phyloP scores from a whole-genome alignment of 306 rosid genomes.

The Vigna mungo region DNA sequence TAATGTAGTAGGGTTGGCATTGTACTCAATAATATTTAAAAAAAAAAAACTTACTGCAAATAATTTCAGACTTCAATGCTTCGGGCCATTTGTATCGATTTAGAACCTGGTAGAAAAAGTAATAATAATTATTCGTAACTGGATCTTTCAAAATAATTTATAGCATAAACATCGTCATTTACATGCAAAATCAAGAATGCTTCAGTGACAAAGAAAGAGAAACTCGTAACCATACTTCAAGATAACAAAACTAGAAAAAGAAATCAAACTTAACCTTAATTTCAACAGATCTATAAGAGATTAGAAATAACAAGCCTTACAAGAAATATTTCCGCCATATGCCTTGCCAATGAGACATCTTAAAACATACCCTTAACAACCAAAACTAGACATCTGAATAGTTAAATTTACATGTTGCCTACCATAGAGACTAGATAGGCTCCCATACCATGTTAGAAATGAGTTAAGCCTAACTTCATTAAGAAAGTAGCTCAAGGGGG shows the following conservation, averaged over 20 bases:
- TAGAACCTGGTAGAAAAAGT: slow-evolving; percentile 58
- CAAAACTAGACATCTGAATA: not conserved
- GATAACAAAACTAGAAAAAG: slow-evolving; percentile 28
- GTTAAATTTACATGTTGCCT: not conserved
- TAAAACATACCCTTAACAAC: not conserved
- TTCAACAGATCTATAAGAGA: slow-evolving; percentile 27
- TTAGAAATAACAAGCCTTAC: not conserved
- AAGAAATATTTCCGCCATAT: not conserved
- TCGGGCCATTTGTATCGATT: slow-evolving; percentile 84
- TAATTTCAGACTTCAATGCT: slow-evolving; percentile 69
- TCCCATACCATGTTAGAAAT: not conserved
- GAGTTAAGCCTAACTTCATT: not conserved
- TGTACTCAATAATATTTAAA: slow-evolving; percentile 8
- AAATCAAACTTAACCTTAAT: slow-evolving; percentile 31
- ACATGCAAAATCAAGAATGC: slow-evolving; percentile 13
- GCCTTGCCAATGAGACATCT: not conserved
- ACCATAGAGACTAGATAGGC: not conserved
- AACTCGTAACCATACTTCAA: slow-evolving; percentile 12
- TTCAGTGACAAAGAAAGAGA: slow-evolving; percentile 16
- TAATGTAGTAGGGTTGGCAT: slow-evolving; percentile 13
- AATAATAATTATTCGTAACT: slow-evolving; percentile 15
- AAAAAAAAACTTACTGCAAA: slow-evolving; percentile 61
- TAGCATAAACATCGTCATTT: slow-evolving; percentile 18
- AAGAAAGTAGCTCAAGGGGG: not conserved
- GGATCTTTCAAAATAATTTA: slow-evolving; percentile 30